Percentiles rank a stretch among this genome's conserved stretches.
These are phyloP conservation scores for Stemphylium lycopersici DNA, from an alignment of 2,329 filamentous ascomycete genomes.

Conservation along the genomic window DNA sequence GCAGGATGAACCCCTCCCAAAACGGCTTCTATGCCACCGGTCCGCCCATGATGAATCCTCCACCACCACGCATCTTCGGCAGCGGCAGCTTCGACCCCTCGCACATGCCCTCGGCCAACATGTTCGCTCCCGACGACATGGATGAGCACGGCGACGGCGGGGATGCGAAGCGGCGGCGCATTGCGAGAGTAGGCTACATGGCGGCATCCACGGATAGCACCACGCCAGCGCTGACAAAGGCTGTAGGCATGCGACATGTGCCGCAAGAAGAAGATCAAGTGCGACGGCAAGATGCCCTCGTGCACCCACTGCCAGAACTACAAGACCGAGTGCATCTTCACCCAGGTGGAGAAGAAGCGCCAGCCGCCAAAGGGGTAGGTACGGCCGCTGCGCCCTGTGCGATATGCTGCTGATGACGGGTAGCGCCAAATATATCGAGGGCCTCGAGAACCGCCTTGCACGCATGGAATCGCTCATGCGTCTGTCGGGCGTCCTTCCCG, in stretches of 20 bases:
- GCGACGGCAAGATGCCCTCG: slow-evolving; percentile 91
- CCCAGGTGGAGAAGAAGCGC: slow-evolving; percentile 97
- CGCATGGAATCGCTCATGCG: slow-evolving; percentile 92
- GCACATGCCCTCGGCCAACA: slow-evolving; percentile 42
- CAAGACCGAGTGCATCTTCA: slow-evolving; percentile 97
- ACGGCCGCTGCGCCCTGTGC: not conserved
- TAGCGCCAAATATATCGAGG: slow-evolving; percentile 97
- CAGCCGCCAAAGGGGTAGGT: slow-evolving; percentile 90
- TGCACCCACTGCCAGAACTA: slow-evolving; percentile 98
- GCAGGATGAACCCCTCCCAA: slow-evolving; percentile 40
- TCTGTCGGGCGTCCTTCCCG: slow-evolving; percentile 82
- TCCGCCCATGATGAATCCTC: slow-evolving; percentile 48
- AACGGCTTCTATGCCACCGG: slow-evolving; percentile 42
- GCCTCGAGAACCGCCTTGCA: slow-evolving; percentile 90
- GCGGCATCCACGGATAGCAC: not conserved
- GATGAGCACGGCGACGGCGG: slow-evolving; percentile 63
- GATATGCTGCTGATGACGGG: slow-evolving; percentile 6
- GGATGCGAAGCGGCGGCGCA: slow-evolving; percentile 86
- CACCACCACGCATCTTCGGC: slow-evolving; percentile 50
- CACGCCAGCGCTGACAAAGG: slow-evolving; percentile 27
- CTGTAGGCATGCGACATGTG: slow-evolving; percentile 91
- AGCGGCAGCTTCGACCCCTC: slow-evolving; percentile 46
- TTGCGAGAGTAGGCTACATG: slow-evolving; percentile 71
- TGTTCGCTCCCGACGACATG: slow-evolving; percentile 57
- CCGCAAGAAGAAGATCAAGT: slow-evolving; percentile 95